Evolutionary conservation across 768 basidiomycete genomes (phyloP).

Genomic region (Hypholoma sublateritium): DNA sequence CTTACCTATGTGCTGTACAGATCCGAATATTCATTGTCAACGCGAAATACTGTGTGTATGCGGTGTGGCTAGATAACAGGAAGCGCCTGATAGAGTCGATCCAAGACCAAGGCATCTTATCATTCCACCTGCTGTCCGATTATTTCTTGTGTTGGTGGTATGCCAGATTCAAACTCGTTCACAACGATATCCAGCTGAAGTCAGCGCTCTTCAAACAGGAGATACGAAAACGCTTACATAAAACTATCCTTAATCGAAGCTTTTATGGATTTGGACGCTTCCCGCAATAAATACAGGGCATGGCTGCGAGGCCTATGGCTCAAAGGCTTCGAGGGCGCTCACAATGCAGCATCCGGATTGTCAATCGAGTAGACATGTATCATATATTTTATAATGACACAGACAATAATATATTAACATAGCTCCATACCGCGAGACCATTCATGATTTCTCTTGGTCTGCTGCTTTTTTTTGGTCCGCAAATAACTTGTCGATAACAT

Average conservation of each 20-base stretch:
- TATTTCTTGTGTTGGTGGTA: slow-evolving; percentile 74
- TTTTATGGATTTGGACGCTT: slow-evolving; percentile 63
- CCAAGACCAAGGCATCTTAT: slow-evolving; percentile 49
- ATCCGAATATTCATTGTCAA: slow-evolving; percentile 89
- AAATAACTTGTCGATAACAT: slow-evolving; percentile 54
- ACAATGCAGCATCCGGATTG: slow-evolving; percentile 71
- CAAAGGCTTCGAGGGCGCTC: slow-evolving; percentile 64
- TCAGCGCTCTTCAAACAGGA: slow-evolving; percentile 37
- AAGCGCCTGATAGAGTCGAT: slow-evolving; percentile 44
- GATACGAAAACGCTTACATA: slow-evolving; percentile 53
- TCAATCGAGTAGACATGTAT: slow-evolving; percentile 19
- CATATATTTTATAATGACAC: not conserved
- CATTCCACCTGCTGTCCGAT: slow-evolving; percentile 41
- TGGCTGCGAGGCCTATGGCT: slow-evolving; percentile 67
- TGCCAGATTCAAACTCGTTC: slow-evolving; percentile 21
- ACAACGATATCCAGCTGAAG: too few relatives aligned
- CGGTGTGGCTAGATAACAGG: slow-evolving; percentile 76
- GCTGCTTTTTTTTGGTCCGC: slow-evolving; percentile 24
- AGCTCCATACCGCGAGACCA: not conserved
- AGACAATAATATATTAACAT: slow-evolving; percentile 3
- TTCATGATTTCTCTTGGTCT: slow-evolving; percentile 18
- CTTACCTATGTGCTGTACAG: slow-evolving; percentile 32
- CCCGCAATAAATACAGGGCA: slow-evolving; percentile 49
- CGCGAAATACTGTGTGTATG: slow-evolving; percentile 82
- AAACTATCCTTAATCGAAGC: slow-evolving; percentile 53